These are phyloP conservation scores for Aureobasidium sp. DNA, from an alignment of 2,329 filamentous ascomycete species.

Conservation along the genomic window DNA sequence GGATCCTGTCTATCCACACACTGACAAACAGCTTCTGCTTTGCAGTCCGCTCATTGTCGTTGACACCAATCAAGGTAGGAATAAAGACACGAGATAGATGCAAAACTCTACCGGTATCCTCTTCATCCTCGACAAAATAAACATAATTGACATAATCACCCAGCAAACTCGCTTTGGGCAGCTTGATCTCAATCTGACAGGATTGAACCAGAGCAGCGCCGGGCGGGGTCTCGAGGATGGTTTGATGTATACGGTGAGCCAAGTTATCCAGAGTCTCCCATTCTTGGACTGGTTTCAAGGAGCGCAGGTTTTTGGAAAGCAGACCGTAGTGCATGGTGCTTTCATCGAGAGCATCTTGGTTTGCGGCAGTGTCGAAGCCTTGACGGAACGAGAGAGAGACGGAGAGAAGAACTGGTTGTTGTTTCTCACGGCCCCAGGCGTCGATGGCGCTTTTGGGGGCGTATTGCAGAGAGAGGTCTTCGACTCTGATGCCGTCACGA, in stretches of 20 bases:
- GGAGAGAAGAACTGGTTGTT: conserved; percentile 56
- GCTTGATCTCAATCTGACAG: conserved; percentile 29
- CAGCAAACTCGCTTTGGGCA: conserved; percentile 62
- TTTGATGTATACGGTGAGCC: conserved; percentile 6
- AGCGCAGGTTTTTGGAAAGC: conserved; percentile 54
- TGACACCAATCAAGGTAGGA: conserved; percentile 63
- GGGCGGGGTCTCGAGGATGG: conserved; percentile 9
- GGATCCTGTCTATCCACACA: conserved; percentile 51
- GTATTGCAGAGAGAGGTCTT: conserved; percentile 51
- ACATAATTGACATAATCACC: conserved; percentile 52
- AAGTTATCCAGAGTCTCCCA: conserved; percentile 12
- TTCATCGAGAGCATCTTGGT: conserved; percentile 51
- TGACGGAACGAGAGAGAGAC: conserved; percentile 49
- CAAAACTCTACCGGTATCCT: conserved; percentile 26
- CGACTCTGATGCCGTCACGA: conserved; percentile 43
- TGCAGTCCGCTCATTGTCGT: conserved; percentile 55
- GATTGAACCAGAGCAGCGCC: conserved; percentile 6
- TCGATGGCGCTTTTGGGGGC: conserved; percentile 48
- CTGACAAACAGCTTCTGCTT: conserved; percentile 60
- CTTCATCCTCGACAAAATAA: conserved; percentile 22
- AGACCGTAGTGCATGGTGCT: conserved; percentile 70
- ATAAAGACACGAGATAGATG: conserved; percentile 51
- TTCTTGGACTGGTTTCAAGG: not conserved
- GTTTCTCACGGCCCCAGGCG: conserved; percentile 57
- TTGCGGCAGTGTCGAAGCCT: conserved; percentile 49